phyloP scores from a whole-genome alignment of 345 rosid genomes.

The Bruguiera sexangula region DNA sequence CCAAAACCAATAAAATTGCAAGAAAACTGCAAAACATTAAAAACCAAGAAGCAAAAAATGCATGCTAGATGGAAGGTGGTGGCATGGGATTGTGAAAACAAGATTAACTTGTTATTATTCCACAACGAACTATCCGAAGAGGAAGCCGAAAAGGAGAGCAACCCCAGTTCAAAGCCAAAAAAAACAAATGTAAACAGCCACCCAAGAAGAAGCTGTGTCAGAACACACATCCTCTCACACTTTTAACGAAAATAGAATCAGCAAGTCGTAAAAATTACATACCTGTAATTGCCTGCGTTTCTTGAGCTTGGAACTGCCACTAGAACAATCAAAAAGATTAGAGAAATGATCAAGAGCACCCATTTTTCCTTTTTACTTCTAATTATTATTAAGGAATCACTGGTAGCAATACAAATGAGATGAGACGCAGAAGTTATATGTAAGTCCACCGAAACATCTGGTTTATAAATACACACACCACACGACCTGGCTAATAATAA shows the following conservation, averaged over 20 bases:
- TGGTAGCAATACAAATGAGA: not conserved
- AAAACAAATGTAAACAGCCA: too few species aligned
- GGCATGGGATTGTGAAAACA: too few species aligned
- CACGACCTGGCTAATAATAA: not conserved
- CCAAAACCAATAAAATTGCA: too few species aligned
- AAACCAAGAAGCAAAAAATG: too few species aligned
- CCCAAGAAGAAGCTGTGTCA: not conserved
- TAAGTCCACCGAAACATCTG: not conserved
- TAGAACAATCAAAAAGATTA: slow-evolving; percentile 73
- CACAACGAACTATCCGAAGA: too few species aligned
- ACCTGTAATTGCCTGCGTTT: slow-evolving; percentile 81
- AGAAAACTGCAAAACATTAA: too few species aligned
- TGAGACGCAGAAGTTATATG: not conserved
- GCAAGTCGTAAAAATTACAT: not conserved
- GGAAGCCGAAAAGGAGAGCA: too few species aligned
- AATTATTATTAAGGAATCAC: not conserved
- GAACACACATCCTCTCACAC: not conserved
- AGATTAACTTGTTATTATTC: too few species aligned
- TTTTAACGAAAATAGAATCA: not conserved
- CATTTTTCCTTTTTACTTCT: slow-evolving; percentile 28
- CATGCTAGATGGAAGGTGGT: too few species aligned
- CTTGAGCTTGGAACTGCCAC: slow-evolving; percentile 46
- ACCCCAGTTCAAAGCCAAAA: too few species aligned
- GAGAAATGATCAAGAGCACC: slow-evolving; percentile 89
- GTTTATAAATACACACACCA: not conserved